Base-by-base conservation (phyloP, 805 yeast species). In the Yamadazyma olivae region DNA sequence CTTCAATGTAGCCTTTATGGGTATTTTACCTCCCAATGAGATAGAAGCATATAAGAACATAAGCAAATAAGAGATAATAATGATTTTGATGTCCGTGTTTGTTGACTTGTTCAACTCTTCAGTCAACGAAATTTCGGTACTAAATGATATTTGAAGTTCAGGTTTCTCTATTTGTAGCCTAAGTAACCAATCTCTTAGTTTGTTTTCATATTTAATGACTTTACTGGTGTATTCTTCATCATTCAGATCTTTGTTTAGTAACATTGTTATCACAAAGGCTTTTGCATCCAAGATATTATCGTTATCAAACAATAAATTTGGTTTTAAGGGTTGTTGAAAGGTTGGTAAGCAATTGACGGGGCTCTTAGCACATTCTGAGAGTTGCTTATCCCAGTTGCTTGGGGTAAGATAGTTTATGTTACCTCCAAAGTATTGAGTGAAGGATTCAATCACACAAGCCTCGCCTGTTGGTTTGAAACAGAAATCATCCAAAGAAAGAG, bases 321-420 rank as follows among this genome's bases (percentile, higher is more conserved):
- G 75, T 47, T 80, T 83, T 43, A 91, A 65, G 0, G 98, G 98
- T 55, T 89, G 97, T 51, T 87, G 95, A 59, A 90, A 91, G 0
- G 81, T 61, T 0, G 99, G 98, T 26, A 91, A 63, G 54, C 99
- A 91, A 44, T 77, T 81, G 1, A 91, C 97, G 0, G 98, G 98
- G 1, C 87, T 76, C 14, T 72, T 67, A 0, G 93, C 71, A 54
- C 99, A 91, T 3, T 59, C 53, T 35, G 66, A 50, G 8, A 91
- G 53, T 35, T 73, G 64, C 2, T 51, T 44, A 27, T 66, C 53
- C 95, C 95, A 91, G 16, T 63, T 62, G 1, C 47, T 49, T 25
- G 75, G 75, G 6, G 74, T 70, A 4, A 82, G 55, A 26, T 64
- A 58, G 13, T 49, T 49, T 3, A 83, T 58, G 29, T 75, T 73